Percentiles rank a stretch among this genome's conserved stretches.
These are phyloP conservation scores for Salix exigua DNA, from an alignment of 345 rosid species.

Conservation along the genomic window DNA sequence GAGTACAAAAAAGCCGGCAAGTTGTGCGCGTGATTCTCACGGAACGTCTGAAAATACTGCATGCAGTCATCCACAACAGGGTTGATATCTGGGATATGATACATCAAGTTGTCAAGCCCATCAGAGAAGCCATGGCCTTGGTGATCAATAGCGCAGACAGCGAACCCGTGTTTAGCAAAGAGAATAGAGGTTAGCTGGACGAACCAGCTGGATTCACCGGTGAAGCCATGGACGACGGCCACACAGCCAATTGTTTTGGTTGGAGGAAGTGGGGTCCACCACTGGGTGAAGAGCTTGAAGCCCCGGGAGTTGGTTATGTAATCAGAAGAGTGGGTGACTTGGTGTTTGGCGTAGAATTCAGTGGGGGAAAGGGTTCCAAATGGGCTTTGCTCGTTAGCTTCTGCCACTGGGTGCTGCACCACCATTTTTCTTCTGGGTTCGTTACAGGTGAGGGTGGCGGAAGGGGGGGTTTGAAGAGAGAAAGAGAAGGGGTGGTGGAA, in stretches of 20 bases:
- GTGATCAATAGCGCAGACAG: conserved; percentile 85
- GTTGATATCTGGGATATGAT: conserved; percentile 71
- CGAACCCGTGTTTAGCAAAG: conserved; percentile 75
- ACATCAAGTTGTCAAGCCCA: conserved; percentile 40
- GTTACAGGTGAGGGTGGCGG: background rate
- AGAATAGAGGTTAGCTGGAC: conserved; percentile 65
- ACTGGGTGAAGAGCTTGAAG: conserved; percentile 74
- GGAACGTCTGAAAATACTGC: conserved; percentile 58
- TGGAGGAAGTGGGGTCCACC: conserved; percentile 74
- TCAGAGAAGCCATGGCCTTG: conserved; percentile 98
- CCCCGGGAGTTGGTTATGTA: conserved; percentile 70
- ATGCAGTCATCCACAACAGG: conserved; percentile 81
- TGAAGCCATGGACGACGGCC: conserved; percentile 90
- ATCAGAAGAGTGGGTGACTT: conserved; percentile 65
- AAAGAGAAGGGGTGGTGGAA: background rate
- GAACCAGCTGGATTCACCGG: conserved; percentile 86
- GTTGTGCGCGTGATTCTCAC: conserved; percentile 40
- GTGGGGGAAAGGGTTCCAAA: conserved; percentile 57
- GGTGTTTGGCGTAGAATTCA: conserved; percentile 77
- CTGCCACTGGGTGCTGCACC: conserved; percentile 67
- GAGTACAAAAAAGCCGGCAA: conserved; percentile 78
- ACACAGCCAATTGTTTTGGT: conserved; percentile 44
- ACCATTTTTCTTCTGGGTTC: background rate
- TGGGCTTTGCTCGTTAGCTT: conserved; percentile 58
- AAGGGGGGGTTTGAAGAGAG: background rate